Conservation (phyloP, 371 early-diverging fungal species). For the Mucor mucedo region DNA sequence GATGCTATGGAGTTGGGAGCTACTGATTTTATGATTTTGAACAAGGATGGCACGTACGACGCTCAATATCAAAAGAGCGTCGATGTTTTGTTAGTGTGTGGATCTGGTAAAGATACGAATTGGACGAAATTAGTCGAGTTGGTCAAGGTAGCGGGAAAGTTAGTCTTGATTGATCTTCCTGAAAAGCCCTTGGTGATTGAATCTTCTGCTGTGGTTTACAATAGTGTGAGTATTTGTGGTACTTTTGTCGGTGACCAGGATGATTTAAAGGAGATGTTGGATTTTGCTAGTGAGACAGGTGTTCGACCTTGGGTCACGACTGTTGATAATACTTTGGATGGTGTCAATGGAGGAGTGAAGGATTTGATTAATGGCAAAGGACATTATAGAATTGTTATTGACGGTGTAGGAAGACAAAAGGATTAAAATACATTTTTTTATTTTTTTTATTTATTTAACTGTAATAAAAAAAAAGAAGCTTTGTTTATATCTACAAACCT, state of each 20-base stretch:
- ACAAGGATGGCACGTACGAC: constrained; percentile 16
- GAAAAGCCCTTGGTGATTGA: constrained; percentile 57
- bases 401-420: constrained; percentile 29
- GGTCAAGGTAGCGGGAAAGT: constrained; percentile 58
- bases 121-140: constrained; percentile 45
- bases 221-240: constrained; percentile 63
- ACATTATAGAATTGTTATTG: constrained; percentile 73
- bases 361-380: constrained; percentile 66
- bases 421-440: neutral
- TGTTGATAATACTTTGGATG: constrained; percentile 57
- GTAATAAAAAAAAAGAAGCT: neutral
- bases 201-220: constrained; percentile 49
- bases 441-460: neutral
- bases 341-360: constrained; percentile 70
- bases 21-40: constrained; percentile 36
- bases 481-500: constrained; percentile 53
- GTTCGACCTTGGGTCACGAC: constrained; percentile 73
- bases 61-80: constrained; percentile 32
- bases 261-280: constrained; percentile 68
- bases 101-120: constrained; percentile 53
- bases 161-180: constrained; percentile 73
- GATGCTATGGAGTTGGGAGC: constrained; percentile 79
- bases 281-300: constrained; percentile 69
- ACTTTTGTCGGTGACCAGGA: constrained; percentile 72
- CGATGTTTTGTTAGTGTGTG: constrained; percentile 64